phyloP scores from a whole-genome alignment of 305 asterid species.

The Solanum hybrid region DNA sequence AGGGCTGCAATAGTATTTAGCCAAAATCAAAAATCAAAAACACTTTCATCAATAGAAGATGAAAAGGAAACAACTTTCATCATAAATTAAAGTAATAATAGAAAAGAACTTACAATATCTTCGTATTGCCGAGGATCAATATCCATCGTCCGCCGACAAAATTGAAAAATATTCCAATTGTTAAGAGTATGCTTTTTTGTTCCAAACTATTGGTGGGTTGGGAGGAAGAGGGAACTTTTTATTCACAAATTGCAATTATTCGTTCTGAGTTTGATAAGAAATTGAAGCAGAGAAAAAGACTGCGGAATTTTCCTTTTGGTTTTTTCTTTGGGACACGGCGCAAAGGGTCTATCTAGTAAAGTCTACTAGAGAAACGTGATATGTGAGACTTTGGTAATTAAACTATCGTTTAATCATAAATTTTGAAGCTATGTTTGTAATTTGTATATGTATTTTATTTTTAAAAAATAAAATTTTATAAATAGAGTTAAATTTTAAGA shows the following conservation, averaged over 20 bases:
- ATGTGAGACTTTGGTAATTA: background rate
- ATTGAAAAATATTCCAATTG: background rate
- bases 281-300: background rate
- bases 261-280: background rate
- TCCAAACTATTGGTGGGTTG: background rate
- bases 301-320: background rate
- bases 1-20: background rate
- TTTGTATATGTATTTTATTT: background rate
- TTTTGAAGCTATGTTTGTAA: rapidly evolving
- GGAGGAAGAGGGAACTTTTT: background rate
- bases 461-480: background rate
- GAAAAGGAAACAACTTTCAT: background rate
- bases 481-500: background rate
- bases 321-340: background rate
- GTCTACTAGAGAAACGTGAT: background rate
- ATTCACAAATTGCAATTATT: background rate
- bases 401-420: rapidly evolving
- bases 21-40: background rate
- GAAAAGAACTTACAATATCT: slow-evolving; percentile 37
- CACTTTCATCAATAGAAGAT: background rate
- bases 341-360: background rate
- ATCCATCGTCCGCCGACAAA: slow-evolving; percentile 37
- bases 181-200: background rate
- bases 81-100: background rate
- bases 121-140: slow-evolving; percentile 62